These are phyloP conservation scores for Leccinum barrowsii DNA, from an alignment of 768 basidiomycete species.

Conservation along the genomic window DNA sequence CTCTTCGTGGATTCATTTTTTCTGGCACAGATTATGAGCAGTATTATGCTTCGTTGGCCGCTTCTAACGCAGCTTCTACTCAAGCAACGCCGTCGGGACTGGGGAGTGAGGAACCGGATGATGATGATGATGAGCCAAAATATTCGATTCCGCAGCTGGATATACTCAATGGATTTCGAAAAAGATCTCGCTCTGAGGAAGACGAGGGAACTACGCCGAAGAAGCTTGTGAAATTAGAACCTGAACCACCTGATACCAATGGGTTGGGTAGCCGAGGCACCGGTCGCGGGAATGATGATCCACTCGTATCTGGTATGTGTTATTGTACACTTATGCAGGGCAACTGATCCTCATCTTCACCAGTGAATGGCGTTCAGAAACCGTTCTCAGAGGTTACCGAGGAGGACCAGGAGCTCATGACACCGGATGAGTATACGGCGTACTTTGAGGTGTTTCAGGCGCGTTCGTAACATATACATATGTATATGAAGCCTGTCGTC, in stretches of 20 bases:
- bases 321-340: slow-evolving; percentile 1
- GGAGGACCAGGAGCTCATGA: slow-evolving; percentile 91
- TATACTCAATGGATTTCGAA: slow-evolving; percentile 67
- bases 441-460: slow-evolving; percentile 70
- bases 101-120: slow-evolving; percentile 55
- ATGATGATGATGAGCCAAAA: slow-evolving; percentile 73
- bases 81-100: slow-evolving; percentile 59
- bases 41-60: slow-evolving; percentile 77
- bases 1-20: neutral
- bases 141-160: slow-evolving; percentile 65
- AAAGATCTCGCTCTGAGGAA: slow-evolving; percentile 67
- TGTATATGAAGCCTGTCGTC: neutral
- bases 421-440: slow-evolving; percentile 85
- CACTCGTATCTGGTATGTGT: slow-evolving; percentile 61
- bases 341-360: neutral
- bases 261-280: neutral
- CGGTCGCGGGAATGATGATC: slow-evolving; percentile 43
- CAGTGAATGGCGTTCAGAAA: slow-evolving; percentile 75
- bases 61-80: slow-evolving; percentile 54
- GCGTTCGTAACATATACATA: slow-evolving; percentile 22
- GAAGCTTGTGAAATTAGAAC: slow-evolving; percentile 43
- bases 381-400: slow-evolving; percentile 82
- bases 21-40: slow-evolving; percentile 63
- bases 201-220: slow-evolving; percentile 42
- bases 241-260: slow-evolving; percentile 25